A percentile compares a stretch with the other conserved stretches of the same genome.
phyloP scores from a whole-genome alignment of 345 rosid species.

The Camelina laxa region DNA sequence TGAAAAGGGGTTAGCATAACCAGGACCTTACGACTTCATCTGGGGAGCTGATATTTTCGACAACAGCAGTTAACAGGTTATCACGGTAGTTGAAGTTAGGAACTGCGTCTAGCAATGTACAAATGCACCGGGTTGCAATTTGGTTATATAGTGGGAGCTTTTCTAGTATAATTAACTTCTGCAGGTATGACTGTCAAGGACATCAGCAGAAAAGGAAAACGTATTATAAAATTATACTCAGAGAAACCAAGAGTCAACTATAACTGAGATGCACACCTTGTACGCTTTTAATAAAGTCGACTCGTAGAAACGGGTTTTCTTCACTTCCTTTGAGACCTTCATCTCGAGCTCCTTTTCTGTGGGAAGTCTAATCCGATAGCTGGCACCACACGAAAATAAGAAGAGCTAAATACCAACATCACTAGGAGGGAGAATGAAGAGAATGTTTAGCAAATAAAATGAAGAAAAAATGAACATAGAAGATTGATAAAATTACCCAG shows the following conservation, averaged over 20 bases:
- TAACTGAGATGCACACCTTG: slow-evolving; percentile 59
- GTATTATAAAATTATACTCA: slow-evolving; percentile 7
- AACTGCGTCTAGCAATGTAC: slow-evolving; percentile 78
- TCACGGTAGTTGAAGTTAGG: slow-evolving; percentile 93
- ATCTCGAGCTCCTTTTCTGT: slow-evolving; percentile 96
- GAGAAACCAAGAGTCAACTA: not conserved
- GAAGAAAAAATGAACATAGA: not conserved
- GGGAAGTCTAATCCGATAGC: slow-evolving; percentile 96
- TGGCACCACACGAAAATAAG: slow-evolving; percentile 41
- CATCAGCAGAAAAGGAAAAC: slow-evolving; percentile 21
- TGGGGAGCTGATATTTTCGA: slow-evolving; percentile 70
- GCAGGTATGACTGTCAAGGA: slow-evolving; percentile 71
- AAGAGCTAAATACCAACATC: slow-evolving; percentile 16
- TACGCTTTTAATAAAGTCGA: slow-evolving; percentile 76
- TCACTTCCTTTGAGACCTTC: slow-evolving; percentile 95
- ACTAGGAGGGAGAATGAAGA: not conserved
- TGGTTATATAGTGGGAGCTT: slow-evolving; percentile 63
- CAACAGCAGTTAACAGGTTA: slow-evolving; percentile 70
- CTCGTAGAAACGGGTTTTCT: slow-evolving; percentile 85
- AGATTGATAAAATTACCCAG: slow-evolving; percentile 63
- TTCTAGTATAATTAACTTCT: slow-evolving; percentile 63
- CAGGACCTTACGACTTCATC: slow-evolving; percentile 82
- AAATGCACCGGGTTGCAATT: slow-evolving; percentile 74
- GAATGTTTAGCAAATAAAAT: slow-evolving; percentile 17
- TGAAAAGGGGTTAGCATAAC: slow-evolving; percentile 24